Conservation (phyloP, 2,329 filamentous ascomycete genomes). For the Curvularia lunata region DNA sequence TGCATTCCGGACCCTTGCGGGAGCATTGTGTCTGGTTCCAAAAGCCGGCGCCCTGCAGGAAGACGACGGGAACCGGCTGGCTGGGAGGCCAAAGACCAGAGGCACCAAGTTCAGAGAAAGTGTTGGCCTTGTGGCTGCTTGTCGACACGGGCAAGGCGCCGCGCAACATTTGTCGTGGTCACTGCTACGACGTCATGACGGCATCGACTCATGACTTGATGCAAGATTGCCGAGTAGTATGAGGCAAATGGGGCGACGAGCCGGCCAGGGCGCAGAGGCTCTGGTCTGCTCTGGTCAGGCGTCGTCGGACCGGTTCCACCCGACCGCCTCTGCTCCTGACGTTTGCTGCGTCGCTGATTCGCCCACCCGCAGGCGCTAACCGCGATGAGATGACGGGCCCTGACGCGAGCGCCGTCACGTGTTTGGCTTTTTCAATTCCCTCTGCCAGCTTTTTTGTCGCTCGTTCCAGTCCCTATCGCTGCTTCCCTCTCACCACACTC, state of each 20-base stretch:
- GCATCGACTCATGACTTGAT: slow-evolving; percentile 1
- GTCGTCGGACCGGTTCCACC: slow-evolving; percentile 27
- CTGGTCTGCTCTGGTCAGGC: slow-evolving; percentile 11
- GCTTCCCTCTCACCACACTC: slow-evolving; percentile 19
- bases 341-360: slow-evolving; percentile 23
- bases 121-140: not conserved
- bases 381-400: slow-evolving; percentile 4
- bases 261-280: slow-evolving; percentile 8
- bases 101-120: not conserved
- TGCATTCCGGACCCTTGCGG: slow-evolving; percentile 17
- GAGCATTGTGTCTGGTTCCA: slow-evolving; percentile 7
- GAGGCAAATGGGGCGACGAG: not conserved
- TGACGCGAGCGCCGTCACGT: slow-evolving; percentile 6
- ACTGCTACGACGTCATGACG: slow-evolving; percentile 8
- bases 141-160: too few species aligned
- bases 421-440: slow-evolving; percentile 32
- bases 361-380: slow-evolving; percentile 7
- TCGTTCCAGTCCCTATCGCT: slow-evolving; percentile 25
- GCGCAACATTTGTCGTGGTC: not conserved
- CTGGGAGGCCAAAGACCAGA: slow-evolving; percentile 2
- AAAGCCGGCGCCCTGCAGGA: slow-evolving; percentile 19
- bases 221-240: slow-evolving; percentile 10
- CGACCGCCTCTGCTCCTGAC: slow-evolving; percentile 22
- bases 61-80: slow-evolving; percentile 6
- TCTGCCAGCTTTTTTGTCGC: slow-evolving; percentile 33